Evolutionary conservation across 441 rosid genomes (phyloP).

Genomic region (Adansonia rubrostipa): DNA sequence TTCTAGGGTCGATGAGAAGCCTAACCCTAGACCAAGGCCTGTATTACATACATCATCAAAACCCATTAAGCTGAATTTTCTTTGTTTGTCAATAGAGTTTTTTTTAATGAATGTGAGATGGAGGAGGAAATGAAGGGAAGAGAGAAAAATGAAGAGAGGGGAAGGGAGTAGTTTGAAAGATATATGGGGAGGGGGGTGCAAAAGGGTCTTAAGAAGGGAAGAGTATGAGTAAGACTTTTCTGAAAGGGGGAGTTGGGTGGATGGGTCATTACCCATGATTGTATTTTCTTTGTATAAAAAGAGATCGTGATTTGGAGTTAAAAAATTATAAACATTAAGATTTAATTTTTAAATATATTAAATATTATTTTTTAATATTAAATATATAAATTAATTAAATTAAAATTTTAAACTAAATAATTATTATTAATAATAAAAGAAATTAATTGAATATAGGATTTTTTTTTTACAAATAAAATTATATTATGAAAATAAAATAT

Average conservation of each 20-base stretch:
- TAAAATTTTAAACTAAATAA: too few species aligned
- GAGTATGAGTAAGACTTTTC: constrained; percentile 36
- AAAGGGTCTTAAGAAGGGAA: constrained; percentile 50
- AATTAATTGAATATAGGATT: constrained; percentile 39
- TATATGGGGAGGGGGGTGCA: constrained; percentile 22
- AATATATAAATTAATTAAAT: too few species aligned
- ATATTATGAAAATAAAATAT: too few species aligned
- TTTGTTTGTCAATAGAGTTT: background rate
- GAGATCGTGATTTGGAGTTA: too few species aligned
- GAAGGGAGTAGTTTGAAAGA: constrained; percentile 29
- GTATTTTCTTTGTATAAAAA: too few species aligned
- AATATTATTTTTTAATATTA: too few species aligned
- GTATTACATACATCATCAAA: constrained; percentile 60
- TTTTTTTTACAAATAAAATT: too few species aligned
- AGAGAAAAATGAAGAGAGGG: constrained; percentile 23
- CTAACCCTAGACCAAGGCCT: constrained; percentile 79
- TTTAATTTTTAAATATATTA: too few species aligned
- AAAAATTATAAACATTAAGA: too few species aligned
- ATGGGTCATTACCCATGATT: too few species aligned
- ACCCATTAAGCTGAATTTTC: constrained; percentile 47
- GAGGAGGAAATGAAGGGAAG: background rate
- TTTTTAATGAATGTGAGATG: too few species aligned
- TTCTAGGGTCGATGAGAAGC: constrained; percentile 42
- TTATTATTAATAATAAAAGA: constrained; percentile 67
- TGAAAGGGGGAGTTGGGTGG: constrained; percentile 51